Percentiles rank a stretch among this genome's conserved stretches.
These are phyloP conservation scores for Didymellaceae sp. DNA, from an alignment of 2,329 filamentous ascomycete genomes.

Conservation along the genomic window DNA sequence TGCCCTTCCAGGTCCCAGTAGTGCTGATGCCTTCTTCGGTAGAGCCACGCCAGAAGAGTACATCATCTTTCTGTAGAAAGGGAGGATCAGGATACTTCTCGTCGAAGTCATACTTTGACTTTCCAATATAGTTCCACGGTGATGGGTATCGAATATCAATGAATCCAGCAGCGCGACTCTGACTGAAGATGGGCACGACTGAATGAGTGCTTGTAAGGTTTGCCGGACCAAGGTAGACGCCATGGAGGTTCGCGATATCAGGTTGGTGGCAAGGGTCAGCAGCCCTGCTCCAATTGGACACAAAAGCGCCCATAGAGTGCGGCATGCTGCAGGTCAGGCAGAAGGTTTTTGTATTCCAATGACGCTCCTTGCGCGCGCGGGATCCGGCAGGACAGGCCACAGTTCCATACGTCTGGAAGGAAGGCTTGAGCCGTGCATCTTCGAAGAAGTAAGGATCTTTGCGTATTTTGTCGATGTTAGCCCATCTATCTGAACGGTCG, in stretches of 20 bases:
- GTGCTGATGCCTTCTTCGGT: conserved; percentile 61
- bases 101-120: conserved; percentile 60
- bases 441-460: conserved; percentile 39
- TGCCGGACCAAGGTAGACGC: conserved; percentile 72
- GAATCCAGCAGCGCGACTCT: conserved; percentile 74
- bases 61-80: conserved; percentile 68
- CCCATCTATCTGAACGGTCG: conserved; percentile 50
- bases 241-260: conserved; percentile 75
- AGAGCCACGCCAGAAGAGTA: conserved; percentile 77
- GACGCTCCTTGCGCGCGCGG: conserved; percentile 62
- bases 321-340: conserved; percentile 68
- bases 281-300: conserved; percentile 69
- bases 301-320: conserved; percentile 71
- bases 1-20: conserved; percentile 68
- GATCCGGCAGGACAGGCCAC: conserved; percentile 69
- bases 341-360: conserved; percentile 69
- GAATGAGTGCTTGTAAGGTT: conserved; percentile 67
- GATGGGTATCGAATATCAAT: conserved; percentile 78
- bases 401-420: conserved; percentile 52
- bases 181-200: conserved; percentile 76
- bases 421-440: conserved; percentile 47
- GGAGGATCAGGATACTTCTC: conserved; percentile 58
- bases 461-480: conserved; percentile 28
- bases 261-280: conserved; percentile 78
- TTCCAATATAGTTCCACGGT: conserved; percentile 67